A percentile compares a stretch with the other conserved stretches of the same genome.
Evolutionary conservation across 179 eudicot species (phyloP).

Genomic region (Patellifolia procumbens): DNA sequence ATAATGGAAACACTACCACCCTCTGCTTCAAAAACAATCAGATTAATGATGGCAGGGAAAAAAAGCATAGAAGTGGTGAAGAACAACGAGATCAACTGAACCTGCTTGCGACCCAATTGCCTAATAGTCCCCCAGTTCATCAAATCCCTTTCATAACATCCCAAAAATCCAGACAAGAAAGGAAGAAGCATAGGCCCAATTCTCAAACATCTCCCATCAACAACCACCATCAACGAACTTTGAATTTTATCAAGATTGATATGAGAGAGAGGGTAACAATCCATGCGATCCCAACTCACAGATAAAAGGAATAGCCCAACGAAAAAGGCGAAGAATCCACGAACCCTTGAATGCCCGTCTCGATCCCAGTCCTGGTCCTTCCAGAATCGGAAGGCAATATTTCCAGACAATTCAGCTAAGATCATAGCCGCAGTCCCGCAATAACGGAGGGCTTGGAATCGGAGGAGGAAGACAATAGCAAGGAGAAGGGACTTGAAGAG

Average conservation of each 20-base stretch:
- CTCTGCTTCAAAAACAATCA: slow-evolving; percentile 76
- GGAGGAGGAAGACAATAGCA: slow-evolving; percentile 64
- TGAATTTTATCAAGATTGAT: slow-evolving; percentile 47
- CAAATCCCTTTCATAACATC: slow-evolving; percentile 67
- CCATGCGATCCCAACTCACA: slow-evolving; percentile 87
- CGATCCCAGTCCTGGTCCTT: slow-evolving; percentile 32
- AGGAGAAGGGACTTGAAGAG: slow-evolving; percentile 59
- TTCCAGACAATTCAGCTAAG: slow-evolving; percentile 80
- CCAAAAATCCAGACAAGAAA: slow-evolving; percentile 81
- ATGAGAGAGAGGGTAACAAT: slow-evolving; percentile 81
- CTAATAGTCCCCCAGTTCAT: slow-evolving; percentile 59
- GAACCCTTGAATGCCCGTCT: slow-evolving; percentile 47
- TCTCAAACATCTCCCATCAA: slow-evolving; percentile 62
- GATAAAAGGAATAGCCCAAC: slow-evolving; percentile 65
- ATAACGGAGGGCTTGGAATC: slow-evolving; percentile 86
- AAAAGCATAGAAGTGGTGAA: slow-evolving; percentile 77
- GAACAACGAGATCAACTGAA: slow-evolving; percentile 70
- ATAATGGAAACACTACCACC: slow-evolving; percentile 66
- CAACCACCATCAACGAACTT: slow-evolving; percentile 48
- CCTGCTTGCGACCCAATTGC: slow-evolving; percentile 64
- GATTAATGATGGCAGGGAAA: slow-evolving; percentile 75
- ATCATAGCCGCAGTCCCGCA: slow-evolving; percentile 90
- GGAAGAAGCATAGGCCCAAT: slow-evolving; percentile 92
- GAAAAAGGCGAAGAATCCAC: slow-evolving; percentile 63
- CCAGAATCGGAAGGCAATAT: slow-evolving; percentile 60